Evolutionary conservation across 2,329 filamentous ascomycete genomes (phyloP).

Genomic region (Boeremia lycopersici): DNA sequence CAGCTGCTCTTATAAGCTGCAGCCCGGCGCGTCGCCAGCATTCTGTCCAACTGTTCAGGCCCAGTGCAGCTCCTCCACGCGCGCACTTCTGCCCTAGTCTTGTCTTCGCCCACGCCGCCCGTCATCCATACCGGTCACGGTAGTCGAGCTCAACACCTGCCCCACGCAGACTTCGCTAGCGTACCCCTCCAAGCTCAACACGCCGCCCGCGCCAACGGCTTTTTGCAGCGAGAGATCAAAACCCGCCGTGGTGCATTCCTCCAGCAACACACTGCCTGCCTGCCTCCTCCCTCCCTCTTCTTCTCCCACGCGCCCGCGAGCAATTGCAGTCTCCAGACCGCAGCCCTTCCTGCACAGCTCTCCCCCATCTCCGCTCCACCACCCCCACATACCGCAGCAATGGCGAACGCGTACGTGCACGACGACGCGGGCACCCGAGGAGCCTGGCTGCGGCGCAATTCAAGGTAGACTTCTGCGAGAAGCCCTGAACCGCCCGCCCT

Average conservation of each 20-base stretch:
- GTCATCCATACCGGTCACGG: slow-evolving; percentile 2
- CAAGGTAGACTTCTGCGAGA: slow-evolving; percentile 8
- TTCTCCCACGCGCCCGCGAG: slow-evolving; percentile 10
- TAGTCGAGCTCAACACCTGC: slow-evolving; percentile 18
- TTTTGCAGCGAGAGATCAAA: slow-evolving; percentile 29
- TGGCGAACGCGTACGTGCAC: slow-evolving; percentile 69
- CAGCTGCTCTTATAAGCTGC: slow-evolving; percentile 8
- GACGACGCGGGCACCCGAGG: slow-evolving; percentile 1
- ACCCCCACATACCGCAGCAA: slow-evolving; percentile 43
- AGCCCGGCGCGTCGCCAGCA: slow-evolving; percentile 7
- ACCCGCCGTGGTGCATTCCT: slow-evolving; percentile 26
- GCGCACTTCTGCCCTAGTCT: not conserved
- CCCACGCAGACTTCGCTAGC: slow-evolving; percentile 38
- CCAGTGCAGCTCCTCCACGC: slow-evolving; percentile 8
- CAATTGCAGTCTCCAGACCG: slow-evolving; percentile 20
- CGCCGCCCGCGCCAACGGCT: slow-evolving; percentile 24
- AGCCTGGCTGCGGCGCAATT: slow-evolving; percentile 15
- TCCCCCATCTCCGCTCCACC: slow-evolving; percentile 4
- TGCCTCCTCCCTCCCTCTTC: slow-evolving; percentile 8
- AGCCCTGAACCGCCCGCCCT: slow-evolving; percentile 7
- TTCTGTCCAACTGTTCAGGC: not conserved
- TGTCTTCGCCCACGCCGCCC: not conserved
- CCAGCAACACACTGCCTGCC: slow-evolving; percentile 12
- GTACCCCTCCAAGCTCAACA: slow-evolving; percentile 34
- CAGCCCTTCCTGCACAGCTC: slow-evolving; percentile 20